Evolutionary conservation across 108 stramenopile species (phyloP).

Genomic region (Skeletonema menzelii): DNA sequence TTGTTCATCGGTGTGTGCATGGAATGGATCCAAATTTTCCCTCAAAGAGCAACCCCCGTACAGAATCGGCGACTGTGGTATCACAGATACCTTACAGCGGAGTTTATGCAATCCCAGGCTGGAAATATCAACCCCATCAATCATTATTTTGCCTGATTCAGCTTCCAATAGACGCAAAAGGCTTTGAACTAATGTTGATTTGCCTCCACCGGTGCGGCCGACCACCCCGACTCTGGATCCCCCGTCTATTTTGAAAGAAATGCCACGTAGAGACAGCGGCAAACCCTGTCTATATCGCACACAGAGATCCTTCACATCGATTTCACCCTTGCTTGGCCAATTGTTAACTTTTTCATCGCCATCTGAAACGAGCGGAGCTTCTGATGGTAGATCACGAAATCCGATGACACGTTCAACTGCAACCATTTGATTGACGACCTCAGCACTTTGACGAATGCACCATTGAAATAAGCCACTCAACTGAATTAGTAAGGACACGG

Average conservation of each 20-base stretch:
- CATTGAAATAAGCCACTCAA: constrained; percentile 74
- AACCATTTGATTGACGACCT: constrained; percentile 94
- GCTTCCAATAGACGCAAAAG: constrained; percentile 85
- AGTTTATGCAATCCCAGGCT: constrained; percentile 86
- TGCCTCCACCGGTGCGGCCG: constrained; percentile 72
- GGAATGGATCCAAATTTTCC: constrained; percentile 95
- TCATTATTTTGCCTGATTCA: constrained; percentile 70
- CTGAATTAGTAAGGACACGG: constrained; percentile 70
- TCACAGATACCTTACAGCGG: constrained; percentile 82
- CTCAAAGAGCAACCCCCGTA: constrained; percentile 91
- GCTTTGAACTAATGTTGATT: constrained; percentile 71
- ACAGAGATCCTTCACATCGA: constrained; percentile 61
- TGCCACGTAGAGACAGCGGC: constrained; percentile 69
- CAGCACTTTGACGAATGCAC: constrained; percentile 81
- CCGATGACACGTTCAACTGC: constrained; percentile 81
- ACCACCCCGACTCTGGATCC: constrained; percentile 81
- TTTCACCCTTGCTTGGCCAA: constrained; percentile 79
- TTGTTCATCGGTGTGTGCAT: constrained; percentile 47
- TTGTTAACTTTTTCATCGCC: constrained; percentile 47
- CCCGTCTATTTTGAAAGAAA: constrained; percentile 64
- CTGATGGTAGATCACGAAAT: constrained; percentile 68
- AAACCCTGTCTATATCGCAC: constrained; percentile 78
- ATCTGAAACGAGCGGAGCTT: constrained; percentile 62
- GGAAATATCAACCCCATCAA: constrained; percentile 88
- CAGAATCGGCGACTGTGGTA: constrained; percentile 92